phyloP scores from a whole-genome alignment of 139 green algal species.

The Tetratostichococcus sp. region DNA sequence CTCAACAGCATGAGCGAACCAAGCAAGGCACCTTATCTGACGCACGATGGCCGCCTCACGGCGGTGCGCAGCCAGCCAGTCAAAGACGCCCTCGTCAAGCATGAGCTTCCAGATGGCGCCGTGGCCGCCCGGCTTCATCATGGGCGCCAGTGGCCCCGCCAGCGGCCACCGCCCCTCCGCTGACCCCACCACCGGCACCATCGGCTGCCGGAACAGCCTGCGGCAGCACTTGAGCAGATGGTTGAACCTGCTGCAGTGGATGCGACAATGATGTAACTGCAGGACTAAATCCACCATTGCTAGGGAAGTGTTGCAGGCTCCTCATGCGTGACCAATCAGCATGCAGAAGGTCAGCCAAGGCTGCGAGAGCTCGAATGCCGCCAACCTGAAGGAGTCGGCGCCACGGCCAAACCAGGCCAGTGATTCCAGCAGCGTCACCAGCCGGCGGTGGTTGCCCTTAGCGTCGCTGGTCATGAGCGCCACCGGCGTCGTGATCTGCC shows the following conservation, averaged over 20 bases:
- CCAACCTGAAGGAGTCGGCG: slow-evolving; percentile 56
- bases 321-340: too few relatives aligned
- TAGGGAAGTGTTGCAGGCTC: too few relatives aligned
- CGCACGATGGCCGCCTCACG: slow-evolving; percentile 73
- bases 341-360: too few relatives aligned
- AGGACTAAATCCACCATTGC: too few relatives aligned
- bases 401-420: slow-evolving; percentile 80
- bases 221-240: background rate
- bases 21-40: slow-evolving; percentile 75
- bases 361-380: too few relatives aligned
- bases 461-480: slow-evolving; percentile 96
- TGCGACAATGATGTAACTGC: too few relatives aligned
- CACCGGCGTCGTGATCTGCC: slow-evolving; percentile 78
- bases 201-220: slow-evolving; percentile 74
- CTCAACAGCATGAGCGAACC: too few relatives aligned
- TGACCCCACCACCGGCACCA: slow-evolving; percentile 86
- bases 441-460: slow-evolving; percentile 90
- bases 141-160: slow-evolving; percentile 37
- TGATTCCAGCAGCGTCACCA: slow-evolving; percentile 59
- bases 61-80: slow-evolving; percentile 62
- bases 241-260: too few relatives aligned
- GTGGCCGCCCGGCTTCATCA: slow-evolving; percentile 95
- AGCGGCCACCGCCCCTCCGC: slow-evolving; percentile 79
- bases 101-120: slow-evolving; percentile 99
- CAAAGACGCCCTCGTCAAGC: slow-evolving; percentile 85